phyloP scores from a whole-genome alignment of 257 asterid genomes.

The Solanum corneliomulleri region DNA sequence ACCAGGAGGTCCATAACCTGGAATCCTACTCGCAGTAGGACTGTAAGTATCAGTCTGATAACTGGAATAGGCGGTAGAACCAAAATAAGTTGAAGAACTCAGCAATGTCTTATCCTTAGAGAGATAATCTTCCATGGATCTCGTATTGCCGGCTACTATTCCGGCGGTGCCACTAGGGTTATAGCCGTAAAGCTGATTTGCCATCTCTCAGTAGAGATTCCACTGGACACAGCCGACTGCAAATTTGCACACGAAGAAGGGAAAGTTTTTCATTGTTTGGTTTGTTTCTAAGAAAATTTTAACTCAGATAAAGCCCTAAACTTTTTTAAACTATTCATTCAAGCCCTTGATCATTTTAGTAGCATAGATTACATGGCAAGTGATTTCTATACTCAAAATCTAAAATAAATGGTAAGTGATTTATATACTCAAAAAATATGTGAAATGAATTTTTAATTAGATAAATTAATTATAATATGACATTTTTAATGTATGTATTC shows the following conservation, averaged over 20 bases:
- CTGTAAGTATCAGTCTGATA: conserved; percentile 25
- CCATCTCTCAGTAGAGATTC: conserved; percentile 17
- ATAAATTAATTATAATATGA: neutral
- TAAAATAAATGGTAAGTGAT: no score
- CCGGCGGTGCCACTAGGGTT: conserved; percentile 29
- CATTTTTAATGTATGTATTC: neutral
- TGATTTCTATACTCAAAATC: no score
- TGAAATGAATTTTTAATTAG: neutral
- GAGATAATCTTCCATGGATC: conserved; percentile 41
- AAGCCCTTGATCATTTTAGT: neutral
- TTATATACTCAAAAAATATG: neutral
- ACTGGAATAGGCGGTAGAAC: conserved; percentile 25
- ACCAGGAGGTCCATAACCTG: conserved; percentile 59
- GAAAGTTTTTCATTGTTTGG: neutral
- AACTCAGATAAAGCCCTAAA: neutral
- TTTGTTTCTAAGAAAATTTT: neutral
- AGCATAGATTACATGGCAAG: neutral
- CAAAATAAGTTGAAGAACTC: conserved; percentile 45
- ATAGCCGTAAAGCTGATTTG: conserved; percentile 55
- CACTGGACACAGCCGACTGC: neutral
- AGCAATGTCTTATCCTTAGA: conserved; percentile 37
- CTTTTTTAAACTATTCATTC: neutral
- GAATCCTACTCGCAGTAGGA: conserved; percentile 19
- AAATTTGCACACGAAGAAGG: neutral
- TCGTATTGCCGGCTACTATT: conserved; percentile 21